These are phyloP conservation scores for Vitis hybrid DNA, from an alignment of 177 flowering plant genomes.

Conservation along the genomic window DNA sequence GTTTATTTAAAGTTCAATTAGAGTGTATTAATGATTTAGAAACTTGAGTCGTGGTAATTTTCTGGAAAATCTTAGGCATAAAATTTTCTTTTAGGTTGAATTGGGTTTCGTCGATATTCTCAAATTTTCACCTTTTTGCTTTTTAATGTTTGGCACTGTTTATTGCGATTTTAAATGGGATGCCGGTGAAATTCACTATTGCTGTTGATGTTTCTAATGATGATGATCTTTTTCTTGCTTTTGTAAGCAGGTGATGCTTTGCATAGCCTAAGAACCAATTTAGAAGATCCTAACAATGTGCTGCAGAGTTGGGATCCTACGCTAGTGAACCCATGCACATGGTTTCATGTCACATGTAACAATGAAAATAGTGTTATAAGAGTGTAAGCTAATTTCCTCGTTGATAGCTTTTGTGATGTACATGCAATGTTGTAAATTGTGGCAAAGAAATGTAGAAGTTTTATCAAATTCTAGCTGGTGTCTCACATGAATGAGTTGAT, in stretches of 20 bases:
- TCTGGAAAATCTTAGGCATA: no score
- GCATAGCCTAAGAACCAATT: slow-evolving; percentile 56
- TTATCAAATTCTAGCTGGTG: no score
- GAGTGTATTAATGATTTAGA: no score
- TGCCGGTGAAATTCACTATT: no score
- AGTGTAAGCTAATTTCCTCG: slow-evolving; percentile 55
- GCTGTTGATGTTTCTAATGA: no score
- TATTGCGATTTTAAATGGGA: no score
- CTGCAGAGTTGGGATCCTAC: slow-evolving; percentile 97
- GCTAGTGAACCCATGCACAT: slow-evolving; percentile 91
- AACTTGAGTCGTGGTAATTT: no score
- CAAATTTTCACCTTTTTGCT: background rate
- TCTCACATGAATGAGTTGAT: slow-evolving; percentile 1
- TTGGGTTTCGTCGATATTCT: no score
- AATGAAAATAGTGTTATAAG: slow-evolving; percentile 87
- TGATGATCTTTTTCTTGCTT: slow-evolving; percentile 6
- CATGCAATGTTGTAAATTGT: background rate
- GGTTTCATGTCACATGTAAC: slow-evolving; percentile 95
- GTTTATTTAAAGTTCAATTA: no score
- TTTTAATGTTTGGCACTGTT: background rate
- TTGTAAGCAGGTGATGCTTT: slow-evolving; percentile 80
- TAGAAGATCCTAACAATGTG: slow-evolving; percentile 76
- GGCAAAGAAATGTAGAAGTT: background rate
- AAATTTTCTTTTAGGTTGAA: no score
- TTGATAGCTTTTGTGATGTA: background rate